A percentile compares a stretch with the other conserved stretches of the same genome.
phyloP scores from a whole-genome alignment of 2,329 filamentous ascomycete genomes.

The Alternaria burnsii region DNA sequence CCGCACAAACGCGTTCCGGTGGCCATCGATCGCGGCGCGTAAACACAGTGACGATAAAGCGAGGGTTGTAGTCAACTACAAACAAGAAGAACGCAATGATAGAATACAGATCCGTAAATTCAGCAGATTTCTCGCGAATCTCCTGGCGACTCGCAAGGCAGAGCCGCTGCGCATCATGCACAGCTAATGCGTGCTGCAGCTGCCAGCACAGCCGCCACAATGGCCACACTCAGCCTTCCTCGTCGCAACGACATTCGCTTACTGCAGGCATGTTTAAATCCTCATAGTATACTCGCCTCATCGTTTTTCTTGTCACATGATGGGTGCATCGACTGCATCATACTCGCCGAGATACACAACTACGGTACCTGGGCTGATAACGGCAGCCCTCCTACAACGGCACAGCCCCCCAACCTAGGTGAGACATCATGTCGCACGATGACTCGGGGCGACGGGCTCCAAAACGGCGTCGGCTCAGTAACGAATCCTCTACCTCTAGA shows the following conservation, averaged over 20 bases:
- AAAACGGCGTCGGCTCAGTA: background rate
- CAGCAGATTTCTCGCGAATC: no score
- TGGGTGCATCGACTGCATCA: background rate
- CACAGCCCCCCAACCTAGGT: background rate
- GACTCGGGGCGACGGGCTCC: background rate
- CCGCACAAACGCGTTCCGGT: no score
- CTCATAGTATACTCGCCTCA: no score
- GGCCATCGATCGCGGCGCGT: no score
- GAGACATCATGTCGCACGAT: background rate
- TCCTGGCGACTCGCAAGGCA: no score
- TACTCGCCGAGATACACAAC: background rate
- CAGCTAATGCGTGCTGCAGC: background rate
- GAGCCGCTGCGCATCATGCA: background rate
- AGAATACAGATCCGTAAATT: no score
- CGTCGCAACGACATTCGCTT: background rate
- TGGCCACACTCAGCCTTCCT: background rate
- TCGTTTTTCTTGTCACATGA: background rate
- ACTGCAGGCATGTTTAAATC: no score
- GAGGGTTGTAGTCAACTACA: no score
- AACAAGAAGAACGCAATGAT: no score
- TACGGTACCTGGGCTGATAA: background rate
- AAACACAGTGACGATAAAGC: rapidly evolving
- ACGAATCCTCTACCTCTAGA: rapidly evolving
- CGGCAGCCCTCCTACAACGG: background rate
- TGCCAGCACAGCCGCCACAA: background rate